A percentile compares a stretch with the other conserved stretches of the same genome.
These are phyloP conservation scores for Capronia coronata DNA, from an alignment of 2,329 filamentous ascomycete genomes.

Conservation along the genomic window DNA sequence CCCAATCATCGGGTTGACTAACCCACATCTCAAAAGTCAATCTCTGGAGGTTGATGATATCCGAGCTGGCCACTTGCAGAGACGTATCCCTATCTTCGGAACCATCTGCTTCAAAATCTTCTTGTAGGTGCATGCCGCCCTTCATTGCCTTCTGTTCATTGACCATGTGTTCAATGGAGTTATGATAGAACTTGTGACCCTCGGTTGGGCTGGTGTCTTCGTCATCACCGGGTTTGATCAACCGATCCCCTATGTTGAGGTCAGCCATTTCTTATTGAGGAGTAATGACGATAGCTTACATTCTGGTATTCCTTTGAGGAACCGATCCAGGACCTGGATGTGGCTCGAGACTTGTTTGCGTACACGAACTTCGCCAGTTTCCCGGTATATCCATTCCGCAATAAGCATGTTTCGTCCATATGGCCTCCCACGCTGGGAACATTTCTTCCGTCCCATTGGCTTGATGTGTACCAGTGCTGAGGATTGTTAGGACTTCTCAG, in stretches of 20 bases:
- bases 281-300: conserved; percentile 37
- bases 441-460: conserved; percentile 54
- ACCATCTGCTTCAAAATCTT: conserved; percentile 4
- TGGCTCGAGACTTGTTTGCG: conserved; percentile 61
- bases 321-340: conserved; percentile 55
- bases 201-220: conserved; percentile 5
- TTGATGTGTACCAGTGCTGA: conserved; percentile 49
- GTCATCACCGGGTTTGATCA: conserved; percentile 16
- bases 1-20: conserved; percentile 34
- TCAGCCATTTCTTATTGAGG: conserved; percentile 3
- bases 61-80: background rate
- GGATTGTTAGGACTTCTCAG: conserved; percentile 3
- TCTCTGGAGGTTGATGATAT: conserved; percentile 24
- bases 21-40: conserved; percentile 45
- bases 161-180: conserved; percentile 25
- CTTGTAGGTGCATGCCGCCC: background rate
- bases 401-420: conserved; percentile 58
- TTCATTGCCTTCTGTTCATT: conserved; percentile 13
- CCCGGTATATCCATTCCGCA: conserved; percentile 50
- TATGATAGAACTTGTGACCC: conserved; percentile 22
- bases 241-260: conserved; percentile 15
- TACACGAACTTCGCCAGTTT: conserved; percentile 47
- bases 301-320: conserved; percentile 47
- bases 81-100: conserved; percentile 1
- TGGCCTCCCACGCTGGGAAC: conserved; percentile 46